A percentile compares a stretch with the other conserved stretches of the same genome.
phyloP scores from a whole-genome alignment of 306 rosid species.

The Urtica urens region DNA sequence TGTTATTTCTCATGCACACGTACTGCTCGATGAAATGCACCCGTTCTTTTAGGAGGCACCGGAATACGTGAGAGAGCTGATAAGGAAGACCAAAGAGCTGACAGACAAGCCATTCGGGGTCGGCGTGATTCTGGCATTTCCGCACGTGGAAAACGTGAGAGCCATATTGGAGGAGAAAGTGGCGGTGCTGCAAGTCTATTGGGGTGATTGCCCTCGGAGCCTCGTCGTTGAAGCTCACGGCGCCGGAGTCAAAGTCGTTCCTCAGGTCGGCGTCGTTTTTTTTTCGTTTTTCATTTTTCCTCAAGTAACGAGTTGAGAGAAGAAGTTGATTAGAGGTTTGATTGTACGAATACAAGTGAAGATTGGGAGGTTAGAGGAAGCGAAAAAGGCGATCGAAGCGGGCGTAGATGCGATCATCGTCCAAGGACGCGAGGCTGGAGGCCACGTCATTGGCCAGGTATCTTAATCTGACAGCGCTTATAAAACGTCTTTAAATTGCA shows the following conservation, averaged over 20 bases:
- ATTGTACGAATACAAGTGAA: constrained; percentile 17
- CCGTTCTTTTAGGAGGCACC: constrained; percentile 48
- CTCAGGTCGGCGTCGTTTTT: constrained; percentile 45
- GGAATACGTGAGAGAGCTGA: constrained; percentile 48
- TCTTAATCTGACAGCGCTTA: neutral
- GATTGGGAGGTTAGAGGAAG: constrained; percentile 51
- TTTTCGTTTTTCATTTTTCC: neutral
- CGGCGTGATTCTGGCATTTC: constrained; percentile 69
- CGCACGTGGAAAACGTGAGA: constrained; percentile 55
- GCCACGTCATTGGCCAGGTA: constrained; percentile 85
- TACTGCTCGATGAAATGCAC: neutral
- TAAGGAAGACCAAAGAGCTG: constrained; percentile 44
- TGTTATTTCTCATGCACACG: neutral
- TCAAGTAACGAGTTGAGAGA: neutral
- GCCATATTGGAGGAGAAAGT: constrained; percentile 68
- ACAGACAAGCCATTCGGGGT: constrained; percentile 81
- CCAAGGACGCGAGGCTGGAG: constrained; percentile 91
- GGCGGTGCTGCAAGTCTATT: constrained; percentile 57
- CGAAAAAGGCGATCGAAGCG: constrained; percentile 44
- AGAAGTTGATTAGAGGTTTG: neutral
- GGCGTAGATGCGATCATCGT: constrained; percentile 79
- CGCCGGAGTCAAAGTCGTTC: constrained; percentile 71
- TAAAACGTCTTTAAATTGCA: neutral
- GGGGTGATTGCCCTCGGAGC: constrained; percentile 69
- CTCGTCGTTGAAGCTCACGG: constrained; percentile 52